A percentile compares a stretch with the other conserved stretches of the same genome.
phyloP scores from a whole-genome alignment of 2,329 filamentous ascomycete species.

The Monosporascus sp. region DNA sequence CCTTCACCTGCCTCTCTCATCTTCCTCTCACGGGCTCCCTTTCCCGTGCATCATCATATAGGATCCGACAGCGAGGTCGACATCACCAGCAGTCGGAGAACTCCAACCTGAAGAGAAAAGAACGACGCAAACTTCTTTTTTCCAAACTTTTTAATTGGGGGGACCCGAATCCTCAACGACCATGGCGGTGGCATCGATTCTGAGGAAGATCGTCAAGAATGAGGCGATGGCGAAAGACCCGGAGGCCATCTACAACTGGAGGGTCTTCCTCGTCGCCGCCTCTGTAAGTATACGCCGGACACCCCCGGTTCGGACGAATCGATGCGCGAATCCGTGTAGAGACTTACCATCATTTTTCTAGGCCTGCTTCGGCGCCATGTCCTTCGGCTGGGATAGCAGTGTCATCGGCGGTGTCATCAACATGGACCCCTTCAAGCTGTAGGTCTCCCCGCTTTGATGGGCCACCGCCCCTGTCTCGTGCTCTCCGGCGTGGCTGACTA shows the following conservation, averaged over 20 bases:
- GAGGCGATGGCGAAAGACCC: slow-evolving; percentile 63
- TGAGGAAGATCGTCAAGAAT: slow-evolving; percentile 43
- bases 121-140: background rate
- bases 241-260: slow-evolving; percentile 64
- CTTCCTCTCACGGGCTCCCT: too few relatives aligned
- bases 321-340: background rate
- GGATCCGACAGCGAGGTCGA: too few relatives aligned
- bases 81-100: too few relatives aligned
- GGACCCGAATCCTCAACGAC: slow-evolving; percentile 5
- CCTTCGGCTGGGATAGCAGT: slow-evolving; percentile 59
- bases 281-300: slow-evolving; percentile 34
- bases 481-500: slow-evolving; percentile 6
- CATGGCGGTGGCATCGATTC: slow-evolving; percentile 17
- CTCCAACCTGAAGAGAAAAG: too few relatives aligned
- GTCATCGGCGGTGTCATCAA: slow-evolving; percentile 63
- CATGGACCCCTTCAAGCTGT: slow-evolving; percentile 51
- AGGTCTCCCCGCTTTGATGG: slow-evolving; percentile 13
- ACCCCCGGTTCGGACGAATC: too few relatives aligned
- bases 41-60: too few relatives aligned
- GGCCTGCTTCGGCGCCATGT: slow-evolving; percentile 43
- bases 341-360: slow-evolving; percentile 8
- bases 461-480: too few relatives aligned
- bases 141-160: background rate
- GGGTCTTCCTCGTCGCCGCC: slow-evolving; percentile 58
- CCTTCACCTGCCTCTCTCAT: too few relatives aligned